These are phyloP conservation scores for Hortiboletus campestris DNA, from an alignment of 768 basidiomycete species.

Conservation along the genomic window DNA sequence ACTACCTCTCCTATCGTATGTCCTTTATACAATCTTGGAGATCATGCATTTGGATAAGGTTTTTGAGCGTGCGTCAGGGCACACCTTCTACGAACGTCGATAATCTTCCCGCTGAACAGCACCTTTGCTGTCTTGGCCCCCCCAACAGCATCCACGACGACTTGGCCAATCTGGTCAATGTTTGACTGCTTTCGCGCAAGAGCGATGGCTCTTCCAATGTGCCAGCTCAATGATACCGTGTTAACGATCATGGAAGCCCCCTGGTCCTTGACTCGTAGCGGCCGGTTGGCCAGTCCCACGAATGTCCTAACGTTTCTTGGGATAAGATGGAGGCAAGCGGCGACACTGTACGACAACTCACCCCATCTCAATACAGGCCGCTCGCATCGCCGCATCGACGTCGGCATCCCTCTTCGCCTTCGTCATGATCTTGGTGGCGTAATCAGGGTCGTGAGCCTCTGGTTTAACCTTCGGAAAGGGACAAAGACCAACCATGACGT, in stretches of 20 bases:
- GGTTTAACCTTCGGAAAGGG: not conserved
- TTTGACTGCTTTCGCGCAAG: conserved; percentile 47
- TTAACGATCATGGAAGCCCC: conserved; percentile 44
- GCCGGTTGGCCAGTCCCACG: conserved; percentile 44
- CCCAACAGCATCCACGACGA: conserved; percentile 37
- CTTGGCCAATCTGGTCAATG: conserved; percentile 36
- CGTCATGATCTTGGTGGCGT: conserved; percentile 36
- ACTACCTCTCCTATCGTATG: conserved; percentile 40
- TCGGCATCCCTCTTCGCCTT: conserved; percentile 42
- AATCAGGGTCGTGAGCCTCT: conserved; percentile 10
- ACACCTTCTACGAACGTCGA: conserved; percentile 43
- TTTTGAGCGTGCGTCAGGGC: not conserved
- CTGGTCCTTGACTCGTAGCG: conserved; percentile 37
- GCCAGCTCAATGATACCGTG: conserved; percentile 60
- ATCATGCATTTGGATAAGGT: not conserved
- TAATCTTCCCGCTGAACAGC: conserved; percentile 60
- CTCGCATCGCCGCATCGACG: conserved; percentile 46
- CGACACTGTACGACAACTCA: conserved; percentile 7
- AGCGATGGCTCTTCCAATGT: conserved; percentile 57
- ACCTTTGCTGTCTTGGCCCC: conserved; percentile 35
- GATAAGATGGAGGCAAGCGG: not conserved
- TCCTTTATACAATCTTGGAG: conserved; percentile 34
- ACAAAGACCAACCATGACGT: conserved; percentile 27
- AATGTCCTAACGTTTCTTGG: conserved; percentile 31
- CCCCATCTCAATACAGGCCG: conserved; percentile 53